Conservation (phyloP, 805 yeast genomes). For the Yarrowia sp. region DNA sequence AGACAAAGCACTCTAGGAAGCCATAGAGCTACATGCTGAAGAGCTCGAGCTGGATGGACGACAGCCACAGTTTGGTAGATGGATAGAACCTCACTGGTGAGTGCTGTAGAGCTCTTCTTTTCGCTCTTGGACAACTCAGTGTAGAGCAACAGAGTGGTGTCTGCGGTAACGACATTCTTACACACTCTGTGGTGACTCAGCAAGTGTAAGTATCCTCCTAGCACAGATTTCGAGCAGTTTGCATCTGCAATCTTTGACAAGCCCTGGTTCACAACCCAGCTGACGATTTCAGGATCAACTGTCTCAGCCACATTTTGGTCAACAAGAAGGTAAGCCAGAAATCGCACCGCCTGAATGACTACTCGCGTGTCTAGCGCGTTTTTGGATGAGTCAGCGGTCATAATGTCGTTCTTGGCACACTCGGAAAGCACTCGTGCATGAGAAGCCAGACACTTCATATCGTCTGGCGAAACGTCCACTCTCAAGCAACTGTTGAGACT, state of each 20-base stretch:
- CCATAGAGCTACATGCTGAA: constrained; percentile 6
- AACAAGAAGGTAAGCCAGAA: constrained; percentile 4
- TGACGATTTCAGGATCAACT: not conserved
- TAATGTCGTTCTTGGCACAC: constrained; percentile 7
- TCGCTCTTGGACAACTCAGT: constrained; percentile 1
- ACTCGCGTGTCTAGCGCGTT: constrained; percentile 24
- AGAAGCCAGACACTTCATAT: not conserved
- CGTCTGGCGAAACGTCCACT: not conserved
- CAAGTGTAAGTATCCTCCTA: constrained; percentile 20
- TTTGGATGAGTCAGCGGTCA: not conserved
- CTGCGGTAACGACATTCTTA: constrained; percentile 3
- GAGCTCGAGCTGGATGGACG: not conserved
- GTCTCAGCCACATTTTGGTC: constrained; percentile 7
- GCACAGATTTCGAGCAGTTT: constrained; percentile 6
- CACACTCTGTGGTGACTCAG: constrained; percentile 24
- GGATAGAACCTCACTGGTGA: constrained; percentile 11
- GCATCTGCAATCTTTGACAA: not conserved
- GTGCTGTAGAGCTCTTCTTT: constrained; percentile 11
- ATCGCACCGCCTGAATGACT: constrained; percentile 7
- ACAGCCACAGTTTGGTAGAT: constrained; percentile 3
- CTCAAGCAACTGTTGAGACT: not conserved
- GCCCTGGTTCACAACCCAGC: constrained; percentile 14
- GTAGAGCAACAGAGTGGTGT: not conserved
- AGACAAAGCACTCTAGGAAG: constrained; percentile 6
- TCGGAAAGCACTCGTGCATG: not conserved